Percentiles rank a stretch among this genome's conserved stretches.
These are phyloP conservation scores for Orbilia ellipsospora DNA, from an alignment of 2,329 filamentous ascomycete genomes.

Conservation along the genomic window DNA sequence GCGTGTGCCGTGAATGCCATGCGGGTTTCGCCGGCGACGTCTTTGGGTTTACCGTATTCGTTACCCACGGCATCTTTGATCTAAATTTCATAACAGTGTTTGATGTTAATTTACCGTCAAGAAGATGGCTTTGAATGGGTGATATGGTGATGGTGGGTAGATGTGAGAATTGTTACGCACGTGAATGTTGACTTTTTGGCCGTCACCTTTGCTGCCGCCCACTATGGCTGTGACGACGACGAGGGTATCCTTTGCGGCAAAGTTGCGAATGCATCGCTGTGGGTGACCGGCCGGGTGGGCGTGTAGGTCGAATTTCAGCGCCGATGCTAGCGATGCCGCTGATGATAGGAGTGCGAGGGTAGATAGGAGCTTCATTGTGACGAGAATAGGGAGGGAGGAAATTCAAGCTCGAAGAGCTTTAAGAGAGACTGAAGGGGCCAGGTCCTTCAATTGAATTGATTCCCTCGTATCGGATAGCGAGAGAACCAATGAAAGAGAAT, in stretches of 20 bases:
- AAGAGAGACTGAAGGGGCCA: not conserved
- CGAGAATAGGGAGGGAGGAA: conserved; percentile 9
- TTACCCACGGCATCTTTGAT: conserved; percentile 96
- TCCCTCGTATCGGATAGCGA: not conserved
- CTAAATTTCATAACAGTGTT: conserved; percentile 65
- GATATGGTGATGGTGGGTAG: not conserved
- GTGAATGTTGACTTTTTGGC: conserved; percentile 92
- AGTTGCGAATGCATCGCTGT: conserved; percentile 93
- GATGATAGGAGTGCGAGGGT: conserved; percentile 42
- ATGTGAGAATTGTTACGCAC: conserved; percentile 65
- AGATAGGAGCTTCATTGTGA: conserved; percentile 49
- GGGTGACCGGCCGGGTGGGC: conserved; percentile 74
- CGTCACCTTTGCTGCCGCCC: conserved; percentile 87
- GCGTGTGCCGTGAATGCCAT: conserved; percentile 93
- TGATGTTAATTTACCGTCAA: conserved; percentile 9
- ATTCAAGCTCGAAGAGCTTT: conserved; percentile 17
- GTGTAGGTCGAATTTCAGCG: conserved; percentile 92
- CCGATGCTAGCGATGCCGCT: conserved; percentile 63
- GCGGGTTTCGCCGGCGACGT: conserved; percentile 89
- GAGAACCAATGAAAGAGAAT: not conserved
- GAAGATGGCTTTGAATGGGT: not conserved
- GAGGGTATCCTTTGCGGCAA: conserved; percentile 88
- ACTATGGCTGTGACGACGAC: conserved; percentile 94
- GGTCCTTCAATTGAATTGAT: conserved; percentile 31
- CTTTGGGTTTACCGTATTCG: conserved; percentile 90